Percentiles rank a stretch among this genome's conserved stretches.
Evolutionary conservation across 352 stramenopile species (phyloP).

Genomic region (Phytophthora tentaculata): DNA sequence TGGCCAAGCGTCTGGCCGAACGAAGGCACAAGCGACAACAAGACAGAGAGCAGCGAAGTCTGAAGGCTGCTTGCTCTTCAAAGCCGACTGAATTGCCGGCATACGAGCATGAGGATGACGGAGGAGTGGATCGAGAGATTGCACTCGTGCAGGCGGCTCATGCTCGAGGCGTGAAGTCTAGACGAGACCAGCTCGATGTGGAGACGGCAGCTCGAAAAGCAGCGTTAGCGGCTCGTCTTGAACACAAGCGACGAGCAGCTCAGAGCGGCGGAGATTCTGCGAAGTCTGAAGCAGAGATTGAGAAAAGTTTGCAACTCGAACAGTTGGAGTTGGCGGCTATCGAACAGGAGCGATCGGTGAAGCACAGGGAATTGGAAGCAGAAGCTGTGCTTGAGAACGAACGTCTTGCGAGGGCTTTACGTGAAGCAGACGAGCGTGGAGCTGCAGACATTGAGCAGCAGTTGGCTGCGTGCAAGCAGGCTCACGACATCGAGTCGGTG

Average conservation of each 20-base stretch:
- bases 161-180: conserved; percentile 27
- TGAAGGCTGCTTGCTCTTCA: not conserved
- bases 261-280: not conserved
- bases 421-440: conserved; percentile 21
- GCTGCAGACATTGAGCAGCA: conserved; percentile 45
- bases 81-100: not conserved
- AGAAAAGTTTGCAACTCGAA: conserved; percentile 32
- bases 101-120: conserved; percentile 22
- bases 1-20: conserved; percentile 26
- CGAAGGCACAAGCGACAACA: conserved; percentile 23
- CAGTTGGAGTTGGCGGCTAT: conserved; percentile 37
- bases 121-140: conserved; percentile 33
- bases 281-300: conserved; percentile 6
- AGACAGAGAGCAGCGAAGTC: conserved; percentile 6
- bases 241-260: conserved; percentile 35
- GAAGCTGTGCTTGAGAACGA: conserved; percentile 39
- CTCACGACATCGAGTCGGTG: conserved; percentile 36
- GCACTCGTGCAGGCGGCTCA: conserved; percentile 41
- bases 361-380: conserved; percentile 29
- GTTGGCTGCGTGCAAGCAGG: conserved; percentile 40
- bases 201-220: conserved; percentile 43
- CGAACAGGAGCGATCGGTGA: conserved; percentile 30
- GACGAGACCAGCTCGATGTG: conserved; percentile 36
- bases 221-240: conserved; percentile 36
- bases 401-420: conserved; percentile 24